A percentile compares a stretch with the other conserved stretches of the same genome.
Conservation (phyloP, 768 basidiomycete species). For the Amanita subjunquillea region DNA sequence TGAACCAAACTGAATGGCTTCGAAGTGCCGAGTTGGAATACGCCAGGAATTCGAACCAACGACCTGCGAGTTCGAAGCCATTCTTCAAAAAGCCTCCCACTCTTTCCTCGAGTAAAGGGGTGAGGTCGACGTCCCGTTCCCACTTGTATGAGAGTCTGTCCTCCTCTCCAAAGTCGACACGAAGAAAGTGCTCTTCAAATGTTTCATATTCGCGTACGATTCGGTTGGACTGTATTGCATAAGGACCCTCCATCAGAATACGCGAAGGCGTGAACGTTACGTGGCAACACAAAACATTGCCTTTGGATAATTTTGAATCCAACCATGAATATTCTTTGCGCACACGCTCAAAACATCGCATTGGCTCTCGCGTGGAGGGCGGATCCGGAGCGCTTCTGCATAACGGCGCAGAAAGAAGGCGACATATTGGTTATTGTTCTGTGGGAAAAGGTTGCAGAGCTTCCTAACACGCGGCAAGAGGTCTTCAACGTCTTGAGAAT, state of each 20-base stretch:
- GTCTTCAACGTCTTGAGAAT: constrained; percentile 43
- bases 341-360: constrained; percentile 31
- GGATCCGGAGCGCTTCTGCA: constrained; percentile 33
- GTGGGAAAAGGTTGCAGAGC: constrained; percentile 22
- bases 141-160: constrained; percentile 66
- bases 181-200: constrained; percentile 60
- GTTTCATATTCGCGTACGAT: constrained; percentile 60
- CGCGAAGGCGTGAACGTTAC: constrained; percentile 72
- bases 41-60: constrained; percentile 69
- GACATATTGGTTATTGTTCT: constrained; percentile 17
- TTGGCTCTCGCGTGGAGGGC: constrained; percentile 27
- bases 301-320: constrained; percentile 16
- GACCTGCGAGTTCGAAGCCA: constrained; percentile 65
- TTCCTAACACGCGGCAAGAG: constrained; percentile 34
- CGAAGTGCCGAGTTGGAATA: constrained; percentile 74
- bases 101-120: constrained; percentile 41
- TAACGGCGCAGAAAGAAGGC: constrained; percentile 48
- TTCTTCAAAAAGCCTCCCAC: constrained; percentile 48
- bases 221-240: constrained; percentile 66
- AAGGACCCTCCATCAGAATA: constrained; percentile 68
- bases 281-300: constrained; percentile 59
- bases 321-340: constrained; percentile 16
- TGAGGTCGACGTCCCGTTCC: constrained; percentile 55
- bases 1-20: constrained; percentile 78
- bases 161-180: constrained; percentile 82